Conservation (phyloP, 495 filamentous ascomycete genomes). For the Neurospora sp. region DNA sequence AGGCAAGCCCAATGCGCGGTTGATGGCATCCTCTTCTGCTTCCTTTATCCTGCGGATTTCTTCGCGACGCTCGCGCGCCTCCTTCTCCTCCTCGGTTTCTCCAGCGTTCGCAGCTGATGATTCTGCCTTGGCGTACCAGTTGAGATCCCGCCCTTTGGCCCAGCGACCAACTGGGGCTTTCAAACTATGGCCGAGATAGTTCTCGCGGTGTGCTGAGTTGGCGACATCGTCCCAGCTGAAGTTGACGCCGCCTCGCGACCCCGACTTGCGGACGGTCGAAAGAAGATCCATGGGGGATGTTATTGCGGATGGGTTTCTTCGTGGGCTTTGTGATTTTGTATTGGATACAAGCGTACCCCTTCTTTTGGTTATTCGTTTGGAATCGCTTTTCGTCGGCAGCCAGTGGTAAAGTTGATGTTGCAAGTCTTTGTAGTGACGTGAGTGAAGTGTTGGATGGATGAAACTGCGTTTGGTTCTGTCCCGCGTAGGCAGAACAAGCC, state of each 20-base stretch:
- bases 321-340: neutral
- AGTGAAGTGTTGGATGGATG: too few species aligned
- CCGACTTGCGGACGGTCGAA: conserved; percentile 83
- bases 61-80: conserved; percentile 58
- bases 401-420: too few species aligned
- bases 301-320: neutral
- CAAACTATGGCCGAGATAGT: conserved; percentile 92
- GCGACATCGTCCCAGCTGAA: conserved; percentile 97
- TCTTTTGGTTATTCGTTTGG: neutral
- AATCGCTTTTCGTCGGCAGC: too few species aligned
- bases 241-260: conserved; percentile 85
- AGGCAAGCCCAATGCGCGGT: conserved; percentile 69
- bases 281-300: conserved; percentile 73
- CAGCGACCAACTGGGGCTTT: conserved; percentile 96
- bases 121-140: conserved; percentile 78
- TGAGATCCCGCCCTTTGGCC: conserved; percentile 80
- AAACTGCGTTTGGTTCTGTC: neutral
- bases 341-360: neutral
- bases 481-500: neutral
- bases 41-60: conserved; percentile 79
- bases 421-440: too few species aligned
- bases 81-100: conserved; percentile 52
- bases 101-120: conserved; percentile 30
- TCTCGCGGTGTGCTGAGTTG: conserved; percentile 77
- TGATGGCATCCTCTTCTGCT: conserved; percentile 84